Evolutionary conservation across 1,284 basidiomycete genomes (phyloP).

Genomic region (Cryptococcus sp.): DNA sequence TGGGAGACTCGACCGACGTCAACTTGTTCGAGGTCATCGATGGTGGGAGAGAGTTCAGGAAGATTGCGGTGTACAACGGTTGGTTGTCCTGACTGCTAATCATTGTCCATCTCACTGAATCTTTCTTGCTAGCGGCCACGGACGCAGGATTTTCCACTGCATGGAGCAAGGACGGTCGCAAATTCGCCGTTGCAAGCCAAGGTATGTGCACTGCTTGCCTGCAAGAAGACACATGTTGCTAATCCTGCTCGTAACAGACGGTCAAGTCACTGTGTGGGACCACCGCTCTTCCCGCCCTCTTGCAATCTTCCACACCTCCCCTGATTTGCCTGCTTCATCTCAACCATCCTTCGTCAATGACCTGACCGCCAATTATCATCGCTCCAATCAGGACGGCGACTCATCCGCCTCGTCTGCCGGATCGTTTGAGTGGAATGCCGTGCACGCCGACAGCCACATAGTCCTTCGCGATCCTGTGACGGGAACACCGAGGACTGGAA

Average conservation of each 20-base stretch:
- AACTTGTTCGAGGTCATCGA: constrained; percentile 46
- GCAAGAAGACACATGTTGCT: neutral
- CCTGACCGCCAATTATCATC: constrained; percentile 9
- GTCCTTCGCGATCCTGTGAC: constrained; percentile 33
- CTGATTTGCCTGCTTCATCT: neutral
- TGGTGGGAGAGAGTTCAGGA: constrained; percentile 43
- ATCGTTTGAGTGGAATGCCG: constrained; percentile 2
- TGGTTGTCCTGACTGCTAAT: neutral
- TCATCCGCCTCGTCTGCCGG: too few species aligned
- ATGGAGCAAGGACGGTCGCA: constrained; percentile 50
- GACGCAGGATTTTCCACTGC: constrained; percentile 48
- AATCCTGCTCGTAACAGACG: constrained; percentile 25
- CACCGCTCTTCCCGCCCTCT: constrained; percentile 47
- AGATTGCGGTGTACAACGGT: constrained; percentile 44
- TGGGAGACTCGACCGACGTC: constrained; percentile 49
- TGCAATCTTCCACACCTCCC: constrained; percentile 43
- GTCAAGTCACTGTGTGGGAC: constrained; percentile 51
- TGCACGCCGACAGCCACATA: constrained; percentile 5
- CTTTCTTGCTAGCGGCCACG: constrained; percentile 30
- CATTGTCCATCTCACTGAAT: neutral
- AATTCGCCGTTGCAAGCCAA: constrained; percentile 50
- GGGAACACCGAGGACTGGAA: constrained; percentile 22
- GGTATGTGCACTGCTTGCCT: constrained; percentile 12
- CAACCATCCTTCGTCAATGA: constrained; percentile 28
- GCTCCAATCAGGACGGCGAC: neutral